A percentile compares a stretch with the other conserved stretches of the same genome.
phyloP scores from a whole-genome alignment of 257 asterid genomes.

The Solanum rostratum region DNA sequence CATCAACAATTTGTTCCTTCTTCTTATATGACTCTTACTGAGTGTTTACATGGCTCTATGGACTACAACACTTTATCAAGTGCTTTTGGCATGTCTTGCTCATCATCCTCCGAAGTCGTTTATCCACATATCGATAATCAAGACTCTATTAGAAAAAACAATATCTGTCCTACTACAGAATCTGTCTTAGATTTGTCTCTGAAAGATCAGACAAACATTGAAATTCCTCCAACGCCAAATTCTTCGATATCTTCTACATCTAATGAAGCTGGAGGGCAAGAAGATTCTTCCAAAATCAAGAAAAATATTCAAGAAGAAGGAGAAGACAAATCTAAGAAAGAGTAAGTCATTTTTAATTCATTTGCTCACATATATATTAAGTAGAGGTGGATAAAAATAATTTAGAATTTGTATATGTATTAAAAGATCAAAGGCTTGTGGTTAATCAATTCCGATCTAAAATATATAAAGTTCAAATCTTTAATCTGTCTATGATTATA shows the following conservation, averaged over 20 bases:
- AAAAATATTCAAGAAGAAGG: neutral
- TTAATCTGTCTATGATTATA: neutral
- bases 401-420: neutral
- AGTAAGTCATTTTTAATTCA: constrained; percentile 12
- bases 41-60: neutral
- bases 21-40: neutral
- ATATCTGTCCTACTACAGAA: neutral
- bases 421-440: neutral
- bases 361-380: neutral
- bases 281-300: constrained; percentile 1
- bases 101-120: neutral
- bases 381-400: neutral
- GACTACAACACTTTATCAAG: neutral
- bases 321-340: constrained; percentile 33
- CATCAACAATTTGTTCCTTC: constrained; percentile 1
- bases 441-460: neutral
- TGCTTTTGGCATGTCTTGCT: neutral
- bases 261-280: neutral
- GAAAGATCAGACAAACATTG: neutral
- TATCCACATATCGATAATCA: neutral
- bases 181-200: neutral
- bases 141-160: neutral
- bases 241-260: neutral
- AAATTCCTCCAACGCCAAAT: neutral
- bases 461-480: neutral